Base-by-base conservation (phyloP, 2,329 filamentous ascomycete genomes). In the Dryadomyces quercivorus region DNA sequence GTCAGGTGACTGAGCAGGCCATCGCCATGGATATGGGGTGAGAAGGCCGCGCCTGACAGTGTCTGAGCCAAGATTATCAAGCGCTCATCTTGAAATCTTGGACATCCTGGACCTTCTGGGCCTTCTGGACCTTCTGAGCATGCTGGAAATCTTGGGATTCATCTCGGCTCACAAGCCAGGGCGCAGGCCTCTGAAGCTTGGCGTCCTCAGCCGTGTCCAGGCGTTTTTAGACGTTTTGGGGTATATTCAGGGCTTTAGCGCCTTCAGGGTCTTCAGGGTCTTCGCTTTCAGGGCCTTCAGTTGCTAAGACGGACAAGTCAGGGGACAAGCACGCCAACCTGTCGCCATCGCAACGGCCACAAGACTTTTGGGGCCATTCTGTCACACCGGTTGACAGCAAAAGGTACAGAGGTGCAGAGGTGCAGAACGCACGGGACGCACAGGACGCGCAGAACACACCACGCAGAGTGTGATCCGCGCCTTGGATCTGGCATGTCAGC, bases 1-100 rank as follows among this genome's bases (percentile, higher is more conserved):
- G 49, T 54, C 55, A 56, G 55, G 55, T 54, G 55, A 56, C 51
- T 31, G 18, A 15, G n/a, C 50, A 43, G 40, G 20, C 15, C 49
- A 18, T 46, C 18, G 20, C 20, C 8, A n/a, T 21, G 42, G 16
- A 9, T 44, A 20, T 44, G 16, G 42, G 18, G 42, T 44, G 42
- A 44, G 42, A 18, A 18, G 9, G 36, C 10, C 36, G 36, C 36
- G 36, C 36, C 36, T 40, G 36, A 16, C 15, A 16, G 36, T 8
- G 36, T 31, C 36, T 40, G 10, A 40, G 36, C 36, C 36, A 40
- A 16, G 26, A 31, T 31, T 5, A 31, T 13, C 36, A 40, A 40
- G 36, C 36, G 36, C 36, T 16, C 36, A 40, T 40, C 36, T 40
- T 16, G 36, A 8, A 40, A 16, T 13, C 36, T 16, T 16, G 36